Base-by-base conservation (phyloP, 1,284 basidiomycete species). In the Cryptococcus deneoformans region DNA sequence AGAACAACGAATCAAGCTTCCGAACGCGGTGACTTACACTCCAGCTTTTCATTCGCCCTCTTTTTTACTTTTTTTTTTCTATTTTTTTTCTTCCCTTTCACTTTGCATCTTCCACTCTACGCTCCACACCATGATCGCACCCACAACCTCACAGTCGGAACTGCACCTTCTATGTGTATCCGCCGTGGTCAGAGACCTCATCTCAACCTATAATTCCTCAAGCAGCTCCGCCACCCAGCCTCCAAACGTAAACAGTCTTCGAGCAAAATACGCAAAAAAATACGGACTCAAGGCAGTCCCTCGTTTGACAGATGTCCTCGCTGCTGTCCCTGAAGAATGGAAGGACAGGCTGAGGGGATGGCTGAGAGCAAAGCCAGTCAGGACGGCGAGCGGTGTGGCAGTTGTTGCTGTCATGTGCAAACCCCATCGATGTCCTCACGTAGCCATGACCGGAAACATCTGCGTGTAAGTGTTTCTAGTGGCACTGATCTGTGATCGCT, bases 331-430 rank as follows among this genome's bases (percentile, higher is more conserved):
- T 3, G 94, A 98, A 70, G 92, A 96, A 52, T 92, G 95, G 80
- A 93, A 95, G 78, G 92, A 92, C 69, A 86, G 87, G 6, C 79
- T 99, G 35, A 79, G 97, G 49, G 93, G 94, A 1, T 94, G 89
- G 72, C 81, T 99, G 61, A 89, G 87, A 68, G 96, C 96, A 12
- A 86, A 97, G 68, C 96, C 96, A 6, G 92, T 99, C 53, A 82
- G 96, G 65, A 98, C 94, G n/a, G 96, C 96, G 2, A 94, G 90
- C 77, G 96, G 96, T 57, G 92, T 93, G 58, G 96, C 96, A 1
- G 96, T 99, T 14, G 96, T 99, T 5, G 96, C 96, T 5, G 95
- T 99, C 42, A 99, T 99, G 96, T 97, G 94, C 82, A 99, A 99
- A 76, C 96, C 96, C 2, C 96, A 99, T 82, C 85, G 96, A 52